Conservation (phyloP, 1,284 basidiomycete species). For the Coniferiporia sulphurascens region DNA sequence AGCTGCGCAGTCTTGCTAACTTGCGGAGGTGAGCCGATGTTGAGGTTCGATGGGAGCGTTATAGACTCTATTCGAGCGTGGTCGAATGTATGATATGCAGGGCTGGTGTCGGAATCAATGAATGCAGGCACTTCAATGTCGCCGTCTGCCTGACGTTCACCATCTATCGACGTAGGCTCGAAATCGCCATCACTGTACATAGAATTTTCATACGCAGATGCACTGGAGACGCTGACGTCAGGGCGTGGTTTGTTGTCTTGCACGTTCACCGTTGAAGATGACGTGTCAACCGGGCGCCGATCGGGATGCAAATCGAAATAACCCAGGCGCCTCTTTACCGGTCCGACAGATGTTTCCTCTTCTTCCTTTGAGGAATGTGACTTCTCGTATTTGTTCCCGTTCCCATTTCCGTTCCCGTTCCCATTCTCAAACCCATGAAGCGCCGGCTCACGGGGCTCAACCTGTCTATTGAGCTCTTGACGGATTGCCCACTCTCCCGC, state of each 20-base stretch:
- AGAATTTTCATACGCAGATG: conserved; percentile 35
- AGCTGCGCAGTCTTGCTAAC: conserved; percentile 64
- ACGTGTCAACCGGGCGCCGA: conserved; percentile 15
- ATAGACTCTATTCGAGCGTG: conserved; percentile 28
- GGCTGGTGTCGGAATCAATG: background rate
- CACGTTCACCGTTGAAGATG: background rate
- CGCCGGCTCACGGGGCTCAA: conserved; percentile 22
- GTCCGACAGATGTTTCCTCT: conserved; percentile 17
- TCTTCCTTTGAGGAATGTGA: conserved; percentile 12
- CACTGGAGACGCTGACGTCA: background rate
- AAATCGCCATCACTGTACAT: conserved; percentile 19
- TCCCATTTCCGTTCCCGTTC: conserved; percentile 14
- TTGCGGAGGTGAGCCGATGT: conserved; percentile 21
- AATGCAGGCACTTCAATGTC: conserved; percentile 17
- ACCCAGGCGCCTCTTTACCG: conserved; percentile 37
- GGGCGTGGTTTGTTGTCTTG: background rate
- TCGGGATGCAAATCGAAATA: conserved; percentile 71
- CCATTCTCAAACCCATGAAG: conserved; percentile 14
- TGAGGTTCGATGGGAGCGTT: conserved; percentile 24
- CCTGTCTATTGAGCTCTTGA: conserved; percentile 22
- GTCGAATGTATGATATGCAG: background rate
- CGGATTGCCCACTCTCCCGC: conserved; percentile 29
- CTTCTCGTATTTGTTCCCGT: conserved; percentile 20
- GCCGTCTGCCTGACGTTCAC: conserved; percentile 8
- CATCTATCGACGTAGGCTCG: conserved; percentile 6